Evolutionary conservation across 2,329 filamentous ascomycete species (phyloP), one percentile per base, ranked within the genome.

Genomic region (Colletotrichum falcatum): DNA sequence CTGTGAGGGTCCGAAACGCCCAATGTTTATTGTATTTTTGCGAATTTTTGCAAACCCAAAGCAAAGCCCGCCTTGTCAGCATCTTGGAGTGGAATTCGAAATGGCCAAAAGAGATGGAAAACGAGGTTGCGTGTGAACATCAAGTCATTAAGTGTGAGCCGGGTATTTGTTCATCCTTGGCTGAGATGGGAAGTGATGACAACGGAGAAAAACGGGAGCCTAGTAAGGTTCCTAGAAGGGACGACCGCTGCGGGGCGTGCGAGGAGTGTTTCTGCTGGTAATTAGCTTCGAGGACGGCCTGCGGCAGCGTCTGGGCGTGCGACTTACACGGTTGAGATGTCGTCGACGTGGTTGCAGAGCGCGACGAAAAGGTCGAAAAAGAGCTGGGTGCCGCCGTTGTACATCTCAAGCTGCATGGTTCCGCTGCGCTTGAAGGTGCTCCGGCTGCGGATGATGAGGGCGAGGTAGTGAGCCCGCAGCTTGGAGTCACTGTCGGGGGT

Each of bases 401-500:
- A 92, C 94, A 98, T 97, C 83, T 97, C 94, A 75, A 93, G 89
- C 82, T 97, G 95, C 94, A 97, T 97, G 4, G 94, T 97, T 65
- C 94, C 94, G 81, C 94, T 97, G 65, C 94, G 88, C 86, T 97
- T 97, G 83, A 98, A 97, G 2, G 94, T 97, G 78, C 89, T 88
- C 74, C 95, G 89, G 76, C 92, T 94, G 74, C 94, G 91, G 78
- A 97, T 97, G 81, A 97, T 97, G 78, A 97, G 89, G 23, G 95
- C 94, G 46, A 97, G 90, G 76, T 97, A 98, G 81, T 97, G 94
- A 30, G 94, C 94, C 70, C 95, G 89, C 64, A 97, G 87, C 81
- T 95, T 95, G n/a, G 93, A 95, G 84, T 97, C 95, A 28, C 87
- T 93, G 78, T 97, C 94, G 3, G 94, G 94, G 0, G 95, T 98